These are phyloP conservation scores for Tephrocybe rancida DNA, from an alignment of 768 basidiomycete genomes.

Conservation along the genomic window DNA sequence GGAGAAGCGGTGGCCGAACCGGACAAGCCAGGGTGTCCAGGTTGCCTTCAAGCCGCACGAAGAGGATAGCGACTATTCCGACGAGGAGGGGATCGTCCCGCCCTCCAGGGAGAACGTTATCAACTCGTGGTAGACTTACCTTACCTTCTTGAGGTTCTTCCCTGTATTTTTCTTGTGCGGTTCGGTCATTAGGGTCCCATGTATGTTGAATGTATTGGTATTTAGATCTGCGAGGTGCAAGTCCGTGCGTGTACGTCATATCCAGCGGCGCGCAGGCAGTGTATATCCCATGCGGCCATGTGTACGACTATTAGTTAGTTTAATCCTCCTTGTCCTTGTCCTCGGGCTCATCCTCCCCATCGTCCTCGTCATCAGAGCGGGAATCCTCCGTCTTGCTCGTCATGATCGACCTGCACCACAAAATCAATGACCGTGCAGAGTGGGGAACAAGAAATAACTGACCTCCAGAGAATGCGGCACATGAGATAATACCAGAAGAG, in stretches of 20 bases:
- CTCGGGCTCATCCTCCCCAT: constrained; percentile 38
- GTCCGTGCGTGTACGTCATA: too few relatives aligned
- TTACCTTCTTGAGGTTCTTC: too few relatives aligned
- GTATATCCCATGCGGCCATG: too few relatives aligned
- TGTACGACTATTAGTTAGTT: too few relatives aligned
- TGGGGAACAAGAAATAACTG: constrained; percentile 25
- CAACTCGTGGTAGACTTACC: constrained; percentile 10
- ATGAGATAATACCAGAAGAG: constrained; percentile 94
- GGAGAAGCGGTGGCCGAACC: constrained; percentile 78
- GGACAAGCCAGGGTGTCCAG: constrained; percentile 45
- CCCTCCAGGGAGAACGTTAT: constrained; percentile 12
- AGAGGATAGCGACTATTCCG: constrained; percentile 54
- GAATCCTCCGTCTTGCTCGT: constrained; percentile 60
- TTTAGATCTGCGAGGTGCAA: too few relatives aligned
- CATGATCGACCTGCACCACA: constrained; percentile 50
- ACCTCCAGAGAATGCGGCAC: constrained; percentile 75
- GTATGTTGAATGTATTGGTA: background rate
- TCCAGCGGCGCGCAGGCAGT: too few relatives aligned
- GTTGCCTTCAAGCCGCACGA: constrained; percentile 64
- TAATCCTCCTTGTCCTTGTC: constrained; percentile 28
- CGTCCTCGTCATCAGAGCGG: constrained; percentile 79
- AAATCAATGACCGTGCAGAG: constrained; percentile 1
- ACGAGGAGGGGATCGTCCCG: constrained; percentile 42
- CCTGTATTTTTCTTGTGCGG: too few relatives aligned
- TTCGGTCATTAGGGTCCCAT: too few relatives aligned